Conservation (phyloP, 2,329 filamentous ascomycete species). For the Colletotrichum chlorophyti region DNA sequence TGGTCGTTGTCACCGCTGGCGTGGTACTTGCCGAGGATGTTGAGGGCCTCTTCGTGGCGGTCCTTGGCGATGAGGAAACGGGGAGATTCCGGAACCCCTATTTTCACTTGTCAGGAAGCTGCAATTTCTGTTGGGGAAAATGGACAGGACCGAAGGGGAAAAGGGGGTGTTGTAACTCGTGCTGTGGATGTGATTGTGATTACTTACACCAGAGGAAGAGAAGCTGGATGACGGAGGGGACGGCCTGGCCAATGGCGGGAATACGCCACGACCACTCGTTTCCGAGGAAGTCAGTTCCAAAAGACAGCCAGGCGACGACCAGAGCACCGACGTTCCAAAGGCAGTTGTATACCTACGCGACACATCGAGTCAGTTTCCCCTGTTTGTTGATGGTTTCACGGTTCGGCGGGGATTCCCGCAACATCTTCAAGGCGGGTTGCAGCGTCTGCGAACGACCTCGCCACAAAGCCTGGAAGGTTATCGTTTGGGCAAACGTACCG, state of each 20-base stretch:
- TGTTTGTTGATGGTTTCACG: too few species aligned
- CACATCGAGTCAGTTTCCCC: too few species aligned
- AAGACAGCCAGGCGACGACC: constrained; percentile 56
- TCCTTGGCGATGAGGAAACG: constrained; percentile 49
- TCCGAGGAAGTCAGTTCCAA: constrained; percentile 52
- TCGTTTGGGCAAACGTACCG: constrained; percentile 51
- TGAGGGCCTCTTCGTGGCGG: constrained; percentile 41
- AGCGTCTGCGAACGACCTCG: too few species aligned
- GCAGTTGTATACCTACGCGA: constrained; percentile 48
- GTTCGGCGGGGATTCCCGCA: too few species aligned
- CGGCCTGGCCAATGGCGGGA: constrained; percentile 54
- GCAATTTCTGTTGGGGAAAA: too few species aligned
- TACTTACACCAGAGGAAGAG: constrained; percentile 52
- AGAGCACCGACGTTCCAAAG: constrained; percentile 59
- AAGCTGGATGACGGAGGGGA: constrained; percentile 55
- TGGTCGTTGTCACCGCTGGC: constrained; percentile 43
- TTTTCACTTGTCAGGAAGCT: background rate
- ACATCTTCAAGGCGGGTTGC: background rate
- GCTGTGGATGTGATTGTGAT: too few species aligned
- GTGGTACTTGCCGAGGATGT: constrained; percentile 42
- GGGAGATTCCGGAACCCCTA: constrained; percentile 49
- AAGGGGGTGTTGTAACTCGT: too few species aligned
- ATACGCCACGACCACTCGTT: constrained; percentile 61
- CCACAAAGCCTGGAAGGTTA: too few species aligned
- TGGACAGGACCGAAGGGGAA: too few species aligned